A percentile compares a stretch with the other conserved stretches of the same genome.
Conservation (phyloP, 371 early-diverging fungal genomes). For the Rhizopus sp. region DNA sequence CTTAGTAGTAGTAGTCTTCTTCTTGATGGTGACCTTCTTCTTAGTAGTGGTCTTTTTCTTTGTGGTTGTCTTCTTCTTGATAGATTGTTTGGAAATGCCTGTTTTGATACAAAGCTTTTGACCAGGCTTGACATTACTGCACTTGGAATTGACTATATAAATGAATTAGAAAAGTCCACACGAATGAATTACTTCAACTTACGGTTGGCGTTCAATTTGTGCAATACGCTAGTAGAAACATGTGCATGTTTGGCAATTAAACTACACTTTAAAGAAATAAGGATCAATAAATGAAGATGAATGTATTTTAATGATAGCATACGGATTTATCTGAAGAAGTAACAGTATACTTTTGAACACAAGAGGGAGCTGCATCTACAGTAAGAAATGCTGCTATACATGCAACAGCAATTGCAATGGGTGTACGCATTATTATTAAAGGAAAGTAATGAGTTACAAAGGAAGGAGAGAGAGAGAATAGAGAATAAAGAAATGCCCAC, state of each 20-base stretch:
- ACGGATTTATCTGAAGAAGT: constrained; percentile 17
- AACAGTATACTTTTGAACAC: constrained; percentile 19
- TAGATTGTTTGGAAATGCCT: constrained; percentile 1
- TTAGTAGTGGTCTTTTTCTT: constrained; percentile 16
- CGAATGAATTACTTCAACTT: constrained; percentile 1
- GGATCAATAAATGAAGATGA: background rate
- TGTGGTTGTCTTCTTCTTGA: constrained; percentile 12
- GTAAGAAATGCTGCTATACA: constrained; percentile 19
- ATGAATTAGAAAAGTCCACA: background rate
- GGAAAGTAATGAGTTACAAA: constrained; percentile 1
- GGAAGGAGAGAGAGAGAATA: constrained; percentile 5
- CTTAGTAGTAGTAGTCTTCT: constrained; percentile 12
- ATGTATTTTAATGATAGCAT: background rate
- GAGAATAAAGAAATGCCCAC: background rate
- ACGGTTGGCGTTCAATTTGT: constrained; percentile 14
- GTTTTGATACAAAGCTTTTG: constrained; percentile 22
- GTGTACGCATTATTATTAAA: constrained; percentile 18
- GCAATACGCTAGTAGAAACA: constrained; percentile 9
- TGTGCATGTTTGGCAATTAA: constrained; percentile 11
- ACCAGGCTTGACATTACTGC: constrained; percentile 28
- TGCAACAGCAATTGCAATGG: constrained; percentile 27
- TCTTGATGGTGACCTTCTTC: constrained; percentile 5
- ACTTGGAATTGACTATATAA: constrained; percentile 22
- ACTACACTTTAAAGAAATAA: constrained; percentile 18
- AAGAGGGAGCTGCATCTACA: constrained; percentile 22